Evolutionary conservation across 441 rosid genomes (phyloP).

Genomic region (Flueggea neowawraea): DNA sequence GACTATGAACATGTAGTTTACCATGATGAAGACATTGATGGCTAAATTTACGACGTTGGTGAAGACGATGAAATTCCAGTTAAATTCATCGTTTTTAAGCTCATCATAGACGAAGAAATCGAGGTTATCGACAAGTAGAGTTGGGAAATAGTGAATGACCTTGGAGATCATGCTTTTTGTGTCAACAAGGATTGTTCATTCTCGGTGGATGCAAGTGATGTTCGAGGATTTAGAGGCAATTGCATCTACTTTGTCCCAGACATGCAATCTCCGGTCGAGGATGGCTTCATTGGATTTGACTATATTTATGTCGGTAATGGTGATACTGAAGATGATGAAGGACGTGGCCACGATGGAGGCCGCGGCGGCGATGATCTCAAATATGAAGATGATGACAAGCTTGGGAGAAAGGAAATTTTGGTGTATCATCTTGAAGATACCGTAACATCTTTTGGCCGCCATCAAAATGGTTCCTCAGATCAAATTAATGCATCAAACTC

Average conservation of each 20-base stretch:
- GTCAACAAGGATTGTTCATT: background rate
- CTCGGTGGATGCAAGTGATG: background rate
- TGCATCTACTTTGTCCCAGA: background rate
- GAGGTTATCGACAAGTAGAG: too few species aligned
- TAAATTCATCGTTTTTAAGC: conserved; percentile 6
- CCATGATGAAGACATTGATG: background rate
- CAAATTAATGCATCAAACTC: too few species aligned
- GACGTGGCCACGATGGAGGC: too few species aligned
- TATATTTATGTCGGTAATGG: too few species aligned
- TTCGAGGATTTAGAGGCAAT: conserved; percentile 3
- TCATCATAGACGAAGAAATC: background rate
- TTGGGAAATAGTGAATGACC: background rate
- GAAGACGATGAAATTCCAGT: background rate
- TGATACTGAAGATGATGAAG: too few species aligned
- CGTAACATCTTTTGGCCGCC: conserved; percentile 16
- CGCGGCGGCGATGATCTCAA: too few species aligned
- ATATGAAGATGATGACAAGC: background rate
- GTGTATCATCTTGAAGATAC: conserved; percentile 5
- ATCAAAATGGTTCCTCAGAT: conserved; percentile 10
- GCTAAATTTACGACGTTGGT: too few species aligned
- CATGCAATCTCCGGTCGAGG: too few species aligned
- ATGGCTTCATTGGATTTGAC: too few species aligned
- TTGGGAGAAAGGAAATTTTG: background rate
- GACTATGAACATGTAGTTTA: background rate
- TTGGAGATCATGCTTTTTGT: background rate